Conservation (phyloP, 768 basidiomycete genomes). For the Phylloporus scabripes region DNA sequence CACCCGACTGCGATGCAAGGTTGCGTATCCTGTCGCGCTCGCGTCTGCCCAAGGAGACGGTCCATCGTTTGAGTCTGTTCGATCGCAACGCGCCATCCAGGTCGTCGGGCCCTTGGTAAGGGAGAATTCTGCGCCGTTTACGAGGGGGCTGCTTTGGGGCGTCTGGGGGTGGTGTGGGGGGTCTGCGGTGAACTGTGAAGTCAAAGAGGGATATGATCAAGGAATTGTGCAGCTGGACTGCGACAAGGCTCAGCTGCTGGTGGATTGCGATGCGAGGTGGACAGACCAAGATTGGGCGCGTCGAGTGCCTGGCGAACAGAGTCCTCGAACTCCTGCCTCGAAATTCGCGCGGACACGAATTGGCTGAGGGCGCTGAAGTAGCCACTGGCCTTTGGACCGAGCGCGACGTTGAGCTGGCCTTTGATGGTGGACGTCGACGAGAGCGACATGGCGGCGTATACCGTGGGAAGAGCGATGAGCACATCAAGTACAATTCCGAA, state of each 20-base stretch:
- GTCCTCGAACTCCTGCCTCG: slow-evolving; percentile 74
- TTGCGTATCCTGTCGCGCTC: slow-evolving; percentile 68
- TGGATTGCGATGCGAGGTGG: neutral
- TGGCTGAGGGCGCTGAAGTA: slow-evolving; percentile 64
- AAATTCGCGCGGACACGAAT: slow-evolving; percentile 63
- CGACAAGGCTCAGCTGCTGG: slow-evolving; percentile 8
- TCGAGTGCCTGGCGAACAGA: slow-evolving; percentile 57
- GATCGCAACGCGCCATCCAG: slow-evolving; percentile 54
- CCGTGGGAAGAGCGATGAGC: slow-evolving; percentile 14
- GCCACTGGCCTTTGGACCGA: slow-evolving; percentile 52
- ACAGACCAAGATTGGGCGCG: slow-evolving; percentile 47
- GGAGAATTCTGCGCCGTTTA: slow-evolving; percentile 61
- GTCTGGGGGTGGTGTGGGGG: slow-evolving; percentile 59
- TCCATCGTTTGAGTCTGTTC: slow-evolving; percentile 65
- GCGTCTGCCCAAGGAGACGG: slow-evolving; percentile 61
- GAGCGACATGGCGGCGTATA: slow-evolving; percentile 50
- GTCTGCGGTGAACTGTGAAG: slow-evolving; percentile 65
- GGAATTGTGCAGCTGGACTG: slow-evolving; percentile 79
- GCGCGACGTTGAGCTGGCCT: slow-evolving; percentile 52
- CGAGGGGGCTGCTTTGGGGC: slow-evolving; percentile 57
- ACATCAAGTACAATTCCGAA: neutral
- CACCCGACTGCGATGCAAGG: slow-evolving; percentile 42
- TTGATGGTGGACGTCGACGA: slow-evolving; percentile 72
- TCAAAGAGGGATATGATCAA: slow-evolving; percentile 80
- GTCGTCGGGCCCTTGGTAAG: slow-evolving; percentile 68